Conservation (phyloP, 805 yeast species). For the Ogataea naganishii region DNA sequence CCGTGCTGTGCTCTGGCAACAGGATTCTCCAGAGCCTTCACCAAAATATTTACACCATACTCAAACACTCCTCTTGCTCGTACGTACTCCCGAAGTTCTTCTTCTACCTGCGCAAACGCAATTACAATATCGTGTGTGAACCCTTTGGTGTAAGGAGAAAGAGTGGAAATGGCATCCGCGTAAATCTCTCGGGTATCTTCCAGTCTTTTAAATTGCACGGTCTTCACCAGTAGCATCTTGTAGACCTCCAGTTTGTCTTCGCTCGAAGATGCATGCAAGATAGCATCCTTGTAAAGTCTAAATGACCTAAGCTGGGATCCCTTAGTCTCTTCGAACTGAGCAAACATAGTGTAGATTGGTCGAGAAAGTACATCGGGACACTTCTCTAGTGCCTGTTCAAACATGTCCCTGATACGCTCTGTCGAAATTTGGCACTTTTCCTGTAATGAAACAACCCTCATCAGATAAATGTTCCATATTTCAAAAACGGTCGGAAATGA, state of each 20-base stretch:
- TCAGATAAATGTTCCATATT: conserved; percentile 63
- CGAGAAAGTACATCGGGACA: conserved; percentile 43
- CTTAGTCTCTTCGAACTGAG: conserved; percentile 48
- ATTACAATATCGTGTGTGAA: conserved; percentile 32
- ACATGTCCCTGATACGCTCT: conserved; percentile 62
- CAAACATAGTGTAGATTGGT: conserved; percentile 44
- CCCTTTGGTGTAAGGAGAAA: conserved; percentile 18
- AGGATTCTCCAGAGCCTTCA: conserved; percentile 22
- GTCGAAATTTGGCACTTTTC: conserved; percentile 22
- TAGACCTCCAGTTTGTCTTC: conserved; percentile 32
- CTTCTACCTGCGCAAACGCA: conserved; percentile 54
- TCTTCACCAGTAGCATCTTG: conserved; percentile 32
- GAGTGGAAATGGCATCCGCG: conserved; percentile 36
- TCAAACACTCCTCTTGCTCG: conserved; percentile 58
- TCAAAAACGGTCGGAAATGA: conserved; percentile 54
- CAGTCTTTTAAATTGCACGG: conserved; percentile 29
- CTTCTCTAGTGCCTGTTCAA: conserved; percentile 53
- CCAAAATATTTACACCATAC: conserved; percentile 39
- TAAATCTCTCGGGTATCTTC: conserved; percentile 38
- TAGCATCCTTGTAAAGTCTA: conserved; percentile 35
- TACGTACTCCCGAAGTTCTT: conserved; percentile 35
- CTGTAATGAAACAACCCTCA: conserved; percentile 32
- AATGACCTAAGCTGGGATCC: conserved; percentile 46
- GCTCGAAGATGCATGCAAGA: conserved; percentile 18
- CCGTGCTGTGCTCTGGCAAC: conserved; percentile 16